Conservation (phyloP, 2,329 filamentous ascomycete species). For the Exophiala xenobiotica region DNA sequence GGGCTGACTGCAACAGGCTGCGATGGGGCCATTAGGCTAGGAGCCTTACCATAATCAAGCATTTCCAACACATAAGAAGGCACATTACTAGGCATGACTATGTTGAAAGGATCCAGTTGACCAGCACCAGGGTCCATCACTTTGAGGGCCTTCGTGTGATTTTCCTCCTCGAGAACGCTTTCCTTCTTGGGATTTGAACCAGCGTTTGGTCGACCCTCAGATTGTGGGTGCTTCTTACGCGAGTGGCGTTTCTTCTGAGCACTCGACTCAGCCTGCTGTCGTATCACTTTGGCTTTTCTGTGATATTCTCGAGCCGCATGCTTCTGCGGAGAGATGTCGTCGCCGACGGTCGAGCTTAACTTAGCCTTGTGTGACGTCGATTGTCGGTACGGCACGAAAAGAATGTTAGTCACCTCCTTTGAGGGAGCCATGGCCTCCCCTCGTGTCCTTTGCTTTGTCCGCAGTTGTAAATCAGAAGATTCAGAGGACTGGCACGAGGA, state of each 20-base stretch:
- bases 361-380: neutral
- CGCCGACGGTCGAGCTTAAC: neutral
- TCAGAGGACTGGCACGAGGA: neutral
- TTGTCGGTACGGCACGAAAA: constrained; percentile 1
- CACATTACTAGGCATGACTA: constrained; percentile 1
- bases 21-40: too few relatives aligned
- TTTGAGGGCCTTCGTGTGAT: neutral
- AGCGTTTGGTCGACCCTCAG: neutral
- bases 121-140: constrained; percentile 1
- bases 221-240: neutral
- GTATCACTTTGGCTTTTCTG: constrained; percentile 1
- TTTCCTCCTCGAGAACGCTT: neutral
- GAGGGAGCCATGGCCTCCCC: neutral
- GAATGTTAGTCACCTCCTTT: neutral
- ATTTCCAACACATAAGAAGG: constrained; percentile 1
- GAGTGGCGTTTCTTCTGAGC: constrained; percentile 1
- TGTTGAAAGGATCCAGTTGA: constrained; percentile 5
- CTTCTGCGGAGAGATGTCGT: constrained; percentile 3
- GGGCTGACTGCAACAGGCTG: too few relatives aligned
- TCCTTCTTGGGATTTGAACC: neutral
- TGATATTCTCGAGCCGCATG: constrained; percentile 4
- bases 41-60: constrained; percentile 4
- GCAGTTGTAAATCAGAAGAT: neutral
- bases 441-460: neutral
- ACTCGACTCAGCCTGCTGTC: neutral